Percentiles rank a stretch among this genome's conserved stretches.
phyloP scores from a whole-genome alignment of 148 eudicot species.

The Camellia japonica region DNA sequence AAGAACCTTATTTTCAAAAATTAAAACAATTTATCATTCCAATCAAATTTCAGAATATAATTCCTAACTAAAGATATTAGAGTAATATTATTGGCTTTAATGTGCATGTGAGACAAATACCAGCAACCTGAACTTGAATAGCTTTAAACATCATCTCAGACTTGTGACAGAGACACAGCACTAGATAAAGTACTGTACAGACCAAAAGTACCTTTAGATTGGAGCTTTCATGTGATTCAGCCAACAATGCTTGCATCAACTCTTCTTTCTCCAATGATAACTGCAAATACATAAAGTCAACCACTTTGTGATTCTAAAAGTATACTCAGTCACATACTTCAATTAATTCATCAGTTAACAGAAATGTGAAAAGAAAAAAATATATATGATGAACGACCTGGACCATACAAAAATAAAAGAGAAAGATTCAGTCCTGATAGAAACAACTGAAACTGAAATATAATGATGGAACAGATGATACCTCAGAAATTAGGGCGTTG shows the following conservation, averaged over 20 bases:
- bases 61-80: not conserved
- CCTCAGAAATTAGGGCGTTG: slow-evolving; percentile 72
- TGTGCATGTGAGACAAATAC: not conserved
- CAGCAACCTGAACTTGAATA: too few relatives aligned
- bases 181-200: not conserved
- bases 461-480: slow-evolving; percentile 19
- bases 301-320: not conserved
- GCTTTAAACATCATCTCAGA: too few relatives aligned
- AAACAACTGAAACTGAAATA: not conserved
- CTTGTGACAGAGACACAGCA: too few relatives aligned
- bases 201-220: slow-evolving; percentile 62
- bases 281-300: slow-evolving; percentile 38
- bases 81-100: not conserved
- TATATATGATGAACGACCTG: not conserved
- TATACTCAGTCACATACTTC: not conserved
- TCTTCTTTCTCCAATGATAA: slow-evolving; percentile 76
- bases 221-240: slow-evolving; percentile 57
- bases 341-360: too few relatives aligned
- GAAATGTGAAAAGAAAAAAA: too few relatives aligned
- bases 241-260: slow-evolving; percentile 58
- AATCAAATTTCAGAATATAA: not conserved
- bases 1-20: not conserved
- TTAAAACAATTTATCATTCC: not conserved
- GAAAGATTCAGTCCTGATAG: not conserved
- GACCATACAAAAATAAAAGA: not conserved